Conservation (phyloP, 495 filamentous ascomycete genomes). For the Staphylotrichum longicolle region DNA sequence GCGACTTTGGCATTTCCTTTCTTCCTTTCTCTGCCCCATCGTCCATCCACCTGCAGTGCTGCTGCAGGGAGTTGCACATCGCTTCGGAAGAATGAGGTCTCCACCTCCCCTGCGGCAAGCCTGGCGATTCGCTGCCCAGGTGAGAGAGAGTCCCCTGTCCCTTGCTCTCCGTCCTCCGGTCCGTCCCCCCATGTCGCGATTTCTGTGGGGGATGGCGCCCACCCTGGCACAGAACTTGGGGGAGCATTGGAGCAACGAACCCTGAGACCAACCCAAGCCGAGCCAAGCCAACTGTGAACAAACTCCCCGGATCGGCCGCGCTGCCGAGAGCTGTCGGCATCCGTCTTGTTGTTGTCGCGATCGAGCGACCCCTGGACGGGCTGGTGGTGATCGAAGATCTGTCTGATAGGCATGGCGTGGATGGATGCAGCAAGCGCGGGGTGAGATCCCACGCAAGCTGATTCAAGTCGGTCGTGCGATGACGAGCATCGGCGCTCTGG, state of each 20-base stretch:
- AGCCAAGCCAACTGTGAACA: not conserved
- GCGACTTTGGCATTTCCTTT: not conserved
- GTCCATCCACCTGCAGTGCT: not conserved
- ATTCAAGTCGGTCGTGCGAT: too few species aligned
- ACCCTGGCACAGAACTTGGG: too few species aligned
- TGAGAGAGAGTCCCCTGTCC: not conserved
- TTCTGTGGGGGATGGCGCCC: conserved; percentile 3
- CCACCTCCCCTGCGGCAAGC: conserved; percentile 4
- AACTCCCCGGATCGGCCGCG: conserved; percentile 15
- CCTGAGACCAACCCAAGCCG: too few species aligned
- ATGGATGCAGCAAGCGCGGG: not conserved
- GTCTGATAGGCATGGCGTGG: not conserved
- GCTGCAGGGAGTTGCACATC: not conserved
- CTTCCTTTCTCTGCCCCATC: not conserved
- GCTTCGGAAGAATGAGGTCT: not conserved
- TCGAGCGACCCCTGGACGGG: not conserved
- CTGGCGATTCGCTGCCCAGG: conserved; percentile 11
- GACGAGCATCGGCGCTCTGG: too few species aligned
- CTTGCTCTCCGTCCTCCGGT: conserved; percentile 11
- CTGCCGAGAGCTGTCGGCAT: conserved; percentile 18
- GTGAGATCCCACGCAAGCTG: too few species aligned
- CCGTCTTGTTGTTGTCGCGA: not conserved
- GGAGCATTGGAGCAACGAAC: too few species aligned
- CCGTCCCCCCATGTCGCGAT: conserved; percentile 20
- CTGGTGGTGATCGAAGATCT: not conserved